Conservation (phyloP, 2,329 filamentous ascomycete species). For the Talaromyces pinophilus region DNA sequence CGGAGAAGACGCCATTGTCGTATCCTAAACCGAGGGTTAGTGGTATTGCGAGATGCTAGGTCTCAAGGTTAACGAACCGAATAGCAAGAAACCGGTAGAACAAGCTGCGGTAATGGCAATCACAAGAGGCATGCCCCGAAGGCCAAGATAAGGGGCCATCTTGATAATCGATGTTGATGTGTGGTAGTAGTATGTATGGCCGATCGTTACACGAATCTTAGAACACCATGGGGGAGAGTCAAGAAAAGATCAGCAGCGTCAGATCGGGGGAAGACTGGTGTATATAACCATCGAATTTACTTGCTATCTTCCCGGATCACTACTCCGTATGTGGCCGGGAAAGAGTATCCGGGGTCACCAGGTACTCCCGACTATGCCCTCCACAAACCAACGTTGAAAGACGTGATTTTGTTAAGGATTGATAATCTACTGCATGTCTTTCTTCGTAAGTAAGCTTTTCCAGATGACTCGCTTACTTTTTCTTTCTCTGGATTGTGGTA, state of each 20-base stretch:
- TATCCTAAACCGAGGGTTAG: slow-evolving; percentile 14
- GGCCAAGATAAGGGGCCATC: slow-evolving; percentile 25
- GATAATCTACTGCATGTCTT: background rate
- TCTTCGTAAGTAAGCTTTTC: background rate
- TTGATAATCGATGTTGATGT: background rate
- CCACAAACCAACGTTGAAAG: background rate
- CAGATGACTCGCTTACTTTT: background rate
- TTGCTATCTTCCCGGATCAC: too few relatives aligned
- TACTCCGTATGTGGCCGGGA: background rate
- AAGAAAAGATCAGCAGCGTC: slow-evolving; percentile 10
- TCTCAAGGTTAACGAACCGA: slow-evolving; percentile 2
- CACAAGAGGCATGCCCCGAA: slow-evolving; percentile 24
- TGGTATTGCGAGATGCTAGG: background rate
- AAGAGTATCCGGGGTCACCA: background rate
- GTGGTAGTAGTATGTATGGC: background rate
- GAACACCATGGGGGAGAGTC: background rate
- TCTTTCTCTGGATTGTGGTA: background rate
- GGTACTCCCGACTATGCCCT: background rate
- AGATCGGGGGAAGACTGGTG: background rate
- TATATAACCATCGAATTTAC: background rate
- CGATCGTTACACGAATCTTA: background rate
- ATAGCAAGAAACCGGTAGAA: slow-evolving; percentile 23
- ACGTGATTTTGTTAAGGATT: background rate
- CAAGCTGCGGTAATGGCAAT: slow-evolving; percentile 23
- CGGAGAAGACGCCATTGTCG: slow-evolving; percentile 25